These are phyloP conservation scores for Calophaca sinica DNA, from an alignment of 306 rosid species.

Conservation along the genomic window DNA sequence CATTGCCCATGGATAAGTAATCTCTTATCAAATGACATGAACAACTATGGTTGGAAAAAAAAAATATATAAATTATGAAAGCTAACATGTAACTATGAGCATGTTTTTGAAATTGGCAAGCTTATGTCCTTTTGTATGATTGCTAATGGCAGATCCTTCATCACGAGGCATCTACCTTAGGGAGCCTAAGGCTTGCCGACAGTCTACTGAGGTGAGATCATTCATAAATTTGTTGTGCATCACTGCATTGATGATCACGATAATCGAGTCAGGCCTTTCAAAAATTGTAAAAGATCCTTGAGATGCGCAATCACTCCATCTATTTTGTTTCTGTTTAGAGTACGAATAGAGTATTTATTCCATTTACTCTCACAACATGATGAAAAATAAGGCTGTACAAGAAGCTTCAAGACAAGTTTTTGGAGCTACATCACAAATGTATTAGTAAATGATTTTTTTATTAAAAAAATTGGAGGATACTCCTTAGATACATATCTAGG, in stretches of 20 bases:
- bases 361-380: no score
- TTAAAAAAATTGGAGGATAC: no score
- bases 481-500: no score
- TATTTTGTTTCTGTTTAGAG: no score
- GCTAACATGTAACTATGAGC: conserved; percentile 29
- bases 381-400: no score
- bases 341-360: no score
- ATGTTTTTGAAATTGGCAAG: conserved; percentile 24
- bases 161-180: conserved; percentile 93
- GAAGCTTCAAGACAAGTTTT: no score
- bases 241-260: conserved; percentile 1
- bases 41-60: conserved; percentile 20
- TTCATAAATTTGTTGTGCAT: conserved; percentile 44
- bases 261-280: conserved; percentile 14
- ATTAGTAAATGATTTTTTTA: no score
- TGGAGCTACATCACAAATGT: no score
- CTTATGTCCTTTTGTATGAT: conserved; percentile 45
- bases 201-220: conserved; percentile 79
- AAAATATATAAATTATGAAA: conserved; percentile 13
- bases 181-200: conserved; percentile 81
- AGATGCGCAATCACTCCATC: background rate
- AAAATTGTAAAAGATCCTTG: conserved; percentile 23
- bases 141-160: conserved; percentile 68
- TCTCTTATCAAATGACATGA: conserved; percentile 10
- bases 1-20: conserved; percentile 21